These are phyloP conservation scores for Fennellomyces sp. DNA, from an alignment of 371 early-diverging fungal species.

Conservation along the genomic window DNA sequence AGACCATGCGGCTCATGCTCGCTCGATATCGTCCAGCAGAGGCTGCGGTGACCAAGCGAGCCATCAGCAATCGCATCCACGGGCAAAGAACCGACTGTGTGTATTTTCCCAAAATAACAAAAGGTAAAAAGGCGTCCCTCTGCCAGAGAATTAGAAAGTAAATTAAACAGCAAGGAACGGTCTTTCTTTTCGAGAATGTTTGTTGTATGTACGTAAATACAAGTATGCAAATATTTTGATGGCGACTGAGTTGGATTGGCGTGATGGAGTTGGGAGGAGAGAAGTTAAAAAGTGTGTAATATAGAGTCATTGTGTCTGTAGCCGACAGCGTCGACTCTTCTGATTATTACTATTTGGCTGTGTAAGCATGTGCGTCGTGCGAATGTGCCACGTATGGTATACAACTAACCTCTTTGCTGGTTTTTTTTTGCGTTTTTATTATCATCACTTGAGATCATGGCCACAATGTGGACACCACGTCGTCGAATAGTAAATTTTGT, in stretches of 20 bases:
- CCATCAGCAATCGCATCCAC: not conserved
- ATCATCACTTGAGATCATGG: constrained; percentile 16
- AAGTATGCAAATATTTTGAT: constrained; percentile 6
- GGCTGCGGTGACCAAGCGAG: not conserved
- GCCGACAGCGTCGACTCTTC: not conserved
- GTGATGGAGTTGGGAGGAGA: not conserved
- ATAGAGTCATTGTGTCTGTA: not conserved
- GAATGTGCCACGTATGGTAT: constrained; percentile 1
- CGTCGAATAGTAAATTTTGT: constrained; percentile 19
- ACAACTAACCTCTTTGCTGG: not conserved
- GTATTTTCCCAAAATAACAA: not conserved
- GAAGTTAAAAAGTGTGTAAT: not conserved
- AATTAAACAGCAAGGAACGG: not conserved
- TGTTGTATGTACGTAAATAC: constrained; percentile 1
- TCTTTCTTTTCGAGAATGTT: constrained; percentile 1
- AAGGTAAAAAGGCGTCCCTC: too few relatives aligned
- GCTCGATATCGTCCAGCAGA: not conserved
- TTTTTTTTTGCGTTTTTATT: not conserved
- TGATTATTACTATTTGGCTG: not conserved
- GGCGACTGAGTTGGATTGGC: not conserved
- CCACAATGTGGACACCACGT: constrained; percentile 29
- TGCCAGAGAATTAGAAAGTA: not conserved
- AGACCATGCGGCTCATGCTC: not conserved
- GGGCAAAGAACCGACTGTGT: too few relatives aligned
- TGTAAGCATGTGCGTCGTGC: constrained; percentile 2